Evolutionary conservation across 192 early-diverging fungal species (phyloP).

Genomic region (Coemansia sp.): DNA sequence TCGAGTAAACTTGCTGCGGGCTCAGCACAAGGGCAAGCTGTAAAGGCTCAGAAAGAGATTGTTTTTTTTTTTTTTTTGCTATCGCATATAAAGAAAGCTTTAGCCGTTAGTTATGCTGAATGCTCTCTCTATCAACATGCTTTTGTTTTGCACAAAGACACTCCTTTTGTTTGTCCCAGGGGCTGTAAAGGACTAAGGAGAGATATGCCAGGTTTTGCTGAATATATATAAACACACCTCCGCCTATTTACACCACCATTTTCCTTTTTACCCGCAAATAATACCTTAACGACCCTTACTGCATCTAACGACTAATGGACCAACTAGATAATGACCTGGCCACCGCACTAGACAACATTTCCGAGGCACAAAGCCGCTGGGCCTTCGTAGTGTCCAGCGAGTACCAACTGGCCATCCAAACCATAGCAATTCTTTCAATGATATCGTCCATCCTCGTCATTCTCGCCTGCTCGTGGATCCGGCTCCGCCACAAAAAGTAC

Average conservation of each 20-base stretch:
- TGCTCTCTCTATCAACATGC: too few relatives aligned
- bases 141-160: too few relatives aligned
- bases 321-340: background rate
- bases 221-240: too few relatives aligned
- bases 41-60: background rate
- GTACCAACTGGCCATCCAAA: slow-evolving; percentile 24
- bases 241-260: too few relatives aligned
- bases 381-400: slow-evolving; percentile 29
- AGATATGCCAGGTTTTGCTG: too few relatives aligned
- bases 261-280: too few relatives aligned
- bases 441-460: slow-evolving; percentile 21
- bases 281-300: too few relatives aligned
- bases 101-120: background rate
- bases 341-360: background rate
- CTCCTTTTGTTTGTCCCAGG: too few relatives aligned
- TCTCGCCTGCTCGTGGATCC: slow-evolving; percentile 8
- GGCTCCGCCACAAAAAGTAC: slow-evolving; percentile 19
- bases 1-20: slow-evolving; percentile 44
- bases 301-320: background rate
- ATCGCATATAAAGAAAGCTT: background rate
- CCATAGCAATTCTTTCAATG: slow-evolving; percentile 26
- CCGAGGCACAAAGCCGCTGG: slow-evolving; percentile 7
- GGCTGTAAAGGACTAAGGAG: too few relatives aligned
- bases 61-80: background rate
- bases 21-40: slow-evolving; percentile 8